Evolutionary conservation across 129 eudicot species (phyloP).

Genomic region (Helianthus tuberosus): DNA sequence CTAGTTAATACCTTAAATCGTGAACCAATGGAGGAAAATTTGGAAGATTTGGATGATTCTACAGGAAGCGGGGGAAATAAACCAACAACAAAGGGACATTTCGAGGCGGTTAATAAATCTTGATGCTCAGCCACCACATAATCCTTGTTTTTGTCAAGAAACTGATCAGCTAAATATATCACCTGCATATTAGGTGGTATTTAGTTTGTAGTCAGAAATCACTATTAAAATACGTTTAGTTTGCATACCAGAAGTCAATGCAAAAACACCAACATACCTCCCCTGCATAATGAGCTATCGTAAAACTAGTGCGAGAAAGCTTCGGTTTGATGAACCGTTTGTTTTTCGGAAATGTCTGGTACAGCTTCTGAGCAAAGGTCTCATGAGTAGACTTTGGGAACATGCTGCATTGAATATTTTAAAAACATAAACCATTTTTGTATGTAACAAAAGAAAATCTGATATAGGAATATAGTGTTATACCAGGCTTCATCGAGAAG

Average conservation of each 20-base stretch:
- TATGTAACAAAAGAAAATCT: background rate
- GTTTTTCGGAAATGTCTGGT: slow-evolving; percentile 78
- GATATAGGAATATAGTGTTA: background rate
- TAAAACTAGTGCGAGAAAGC: slow-evolving; percentile 97
- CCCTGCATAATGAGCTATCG: slow-evolving; percentile 95
- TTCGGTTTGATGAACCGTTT: slow-evolving; percentile 93
- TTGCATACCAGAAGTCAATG: background rate
- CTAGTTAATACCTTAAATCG: slow-evolving; percentile 75
- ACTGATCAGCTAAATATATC: slow-evolving; percentile 85
- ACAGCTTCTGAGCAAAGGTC: slow-evolving; percentile 97
- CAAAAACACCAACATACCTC: slow-evolving; percentile 56
- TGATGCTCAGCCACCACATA: slow-evolving; percentile 99
- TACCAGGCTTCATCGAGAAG: slow-evolving; percentile 99
- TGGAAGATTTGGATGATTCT: slow-evolving; percentile 93
- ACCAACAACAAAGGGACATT: slow-evolving; percentile 88
- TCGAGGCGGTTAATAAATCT: slow-evolving; percentile 89
- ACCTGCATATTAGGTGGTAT: slow-evolving; percentile 52
- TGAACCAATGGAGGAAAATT: slow-evolving; percentile 92
- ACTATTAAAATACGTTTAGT: background rate
- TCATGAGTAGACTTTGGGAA: slow-evolving; percentile 98
- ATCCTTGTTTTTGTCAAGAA: slow-evolving; percentile 98
- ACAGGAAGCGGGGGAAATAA: slow-evolving; percentile 88
- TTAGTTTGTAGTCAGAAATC: slow-evolving; percentile 2
- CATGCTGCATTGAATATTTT: slow-evolving; percentile 67
- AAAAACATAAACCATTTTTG: background rate